Evolutionary conservation across 2,329 filamentous ascomycete species (phyloP).

Genomic region (Arthrobotrys megalospora): DNA sequence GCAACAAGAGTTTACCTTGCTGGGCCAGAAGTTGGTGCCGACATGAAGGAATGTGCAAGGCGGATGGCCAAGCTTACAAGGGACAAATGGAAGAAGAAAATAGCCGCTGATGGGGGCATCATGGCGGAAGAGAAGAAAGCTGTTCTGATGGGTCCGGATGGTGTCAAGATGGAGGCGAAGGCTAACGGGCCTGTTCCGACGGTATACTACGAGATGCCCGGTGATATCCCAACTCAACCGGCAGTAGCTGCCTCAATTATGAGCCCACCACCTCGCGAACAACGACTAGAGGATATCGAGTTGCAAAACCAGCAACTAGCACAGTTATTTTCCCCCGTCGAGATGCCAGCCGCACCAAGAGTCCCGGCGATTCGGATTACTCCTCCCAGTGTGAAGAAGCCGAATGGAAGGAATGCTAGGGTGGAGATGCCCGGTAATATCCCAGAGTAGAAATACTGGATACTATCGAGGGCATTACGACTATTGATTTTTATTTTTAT

Average conservation of each 20-base stretch:
- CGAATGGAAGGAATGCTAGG: slow-evolving; percentile 19
- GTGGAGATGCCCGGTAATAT: slow-evolving; percentile 33
- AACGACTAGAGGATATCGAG: slow-evolving; percentile 39
- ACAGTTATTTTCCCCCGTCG: slow-evolving; percentile 48
- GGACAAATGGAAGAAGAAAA: slow-evolving; percentile 60
- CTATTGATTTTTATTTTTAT: neutral
- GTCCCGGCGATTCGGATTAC: slow-evolving; percentile 54
- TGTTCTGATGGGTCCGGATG: slow-evolving; percentile 29
- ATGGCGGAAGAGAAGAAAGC: slow-evolving; percentile 55
- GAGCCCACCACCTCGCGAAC: slow-evolving; percentile 38
- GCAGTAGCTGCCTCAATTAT: neutral
- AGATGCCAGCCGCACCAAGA: slow-evolving; percentile 54
- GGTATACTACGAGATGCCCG: slow-evolving; percentile 58
- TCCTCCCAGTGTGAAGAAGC: slow-evolving; percentile 50
- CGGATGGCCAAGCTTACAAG: slow-evolving; percentile 57
- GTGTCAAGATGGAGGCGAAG: slow-evolving; percentile 46
- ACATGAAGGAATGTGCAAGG: slow-evolving; percentile 55
- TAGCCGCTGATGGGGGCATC: slow-evolving; percentile 47
- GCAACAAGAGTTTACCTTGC: slow-evolving; percentile 86
- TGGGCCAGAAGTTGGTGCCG: slow-evolving; percentile 80
- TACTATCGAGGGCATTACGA: neutral
- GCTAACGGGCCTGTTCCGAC: slow-evolving; percentile 48
- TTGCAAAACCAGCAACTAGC: slow-evolving; percentile 49
- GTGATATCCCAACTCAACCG: slow-evolving; percentile 32
- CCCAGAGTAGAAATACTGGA: slow-evolving; percentile 11